Percentiles rank a stretch among this genome's conserved stretches.
Conservation (phyloP, 768 basidiomycete genomes). For the Rhodotorula paludigena region DNA sequence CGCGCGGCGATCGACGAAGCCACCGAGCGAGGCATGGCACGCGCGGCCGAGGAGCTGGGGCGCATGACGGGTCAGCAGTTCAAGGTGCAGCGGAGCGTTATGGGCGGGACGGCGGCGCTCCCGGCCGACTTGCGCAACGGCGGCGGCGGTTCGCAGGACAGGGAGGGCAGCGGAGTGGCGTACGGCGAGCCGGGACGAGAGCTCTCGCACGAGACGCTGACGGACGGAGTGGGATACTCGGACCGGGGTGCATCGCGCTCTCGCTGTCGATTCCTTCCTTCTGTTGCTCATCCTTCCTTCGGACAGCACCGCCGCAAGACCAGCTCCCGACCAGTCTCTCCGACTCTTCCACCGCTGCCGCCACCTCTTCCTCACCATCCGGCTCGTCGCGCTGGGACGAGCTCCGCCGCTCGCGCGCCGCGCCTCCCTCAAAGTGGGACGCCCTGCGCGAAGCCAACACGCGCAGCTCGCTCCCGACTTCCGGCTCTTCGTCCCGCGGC, state of each 20-base stretch:
- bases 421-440: slow-evolving; percentile 20
- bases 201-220: slow-evolving; percentile 3
- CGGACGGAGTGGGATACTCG: slow-evolving; percentile 21
- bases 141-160: neutral
- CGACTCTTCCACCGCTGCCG: slow-evolving; percentile 2
- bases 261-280: neutral
- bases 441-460: slow-evolving; percentile 12
- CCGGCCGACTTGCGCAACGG: too few relatives aligned
- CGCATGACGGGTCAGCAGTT: slow-evolving; percentile 5
- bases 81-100: neutral
- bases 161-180: slow-evolving; percentile 4
- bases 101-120: too few relatives aligned
- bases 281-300: neutral
- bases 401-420: slow-evolving; percentile 14
- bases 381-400: slow-evolving; percentile 22
- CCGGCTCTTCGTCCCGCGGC: neutral
- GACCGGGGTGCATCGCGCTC: slow-evolving; percentile 21
- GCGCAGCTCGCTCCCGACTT: neutral
- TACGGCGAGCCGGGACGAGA: slow-evolving; percentile 23
- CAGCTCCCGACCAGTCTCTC: slow-evolving; percentile 17
- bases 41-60: slow-evolving; percentile 1
- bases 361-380: slow-evolving; percentile 1
- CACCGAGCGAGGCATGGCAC: neutral
- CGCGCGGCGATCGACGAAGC: slow-evolving; percentile 13
- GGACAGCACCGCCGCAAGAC: slow-evolving; percentile 31